These are phyloP conservation scores for Achaetomium macrosporum DNA, from an alignment of 2,329 filamentous ascomycete species.

Conservation along the genomic window DNA sequence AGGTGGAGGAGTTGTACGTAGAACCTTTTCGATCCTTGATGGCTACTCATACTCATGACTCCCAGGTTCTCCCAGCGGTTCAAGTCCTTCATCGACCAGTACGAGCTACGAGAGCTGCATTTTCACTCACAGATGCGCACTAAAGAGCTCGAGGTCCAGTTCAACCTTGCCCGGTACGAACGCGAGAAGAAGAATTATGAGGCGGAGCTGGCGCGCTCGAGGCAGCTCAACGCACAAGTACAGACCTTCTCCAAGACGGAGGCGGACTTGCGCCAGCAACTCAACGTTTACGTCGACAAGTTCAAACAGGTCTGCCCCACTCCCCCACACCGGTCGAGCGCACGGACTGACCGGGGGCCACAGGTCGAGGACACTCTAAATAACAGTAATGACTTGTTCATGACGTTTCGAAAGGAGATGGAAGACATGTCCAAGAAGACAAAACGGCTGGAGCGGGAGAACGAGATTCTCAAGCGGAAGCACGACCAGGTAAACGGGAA, in stretches of 20 bases:
- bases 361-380: conserved; percentile 98
- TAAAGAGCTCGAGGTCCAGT: conserved; percentile 93
- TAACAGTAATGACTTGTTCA: conserved; percentile 94
- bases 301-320: conserved; percentile 83
- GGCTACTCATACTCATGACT: conserved; percentile 33
- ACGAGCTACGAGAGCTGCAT: conserved; percentile 89
- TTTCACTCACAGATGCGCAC: conserved; percentile 88
- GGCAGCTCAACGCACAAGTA: conserved; percentile 84
- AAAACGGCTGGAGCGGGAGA: conserved; percentile 93
- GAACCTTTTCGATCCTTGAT: neutral
- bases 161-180: conserved; percentile 81
- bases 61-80: conserved; percentile 75
- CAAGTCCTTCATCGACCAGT: conserved; percentile 94
- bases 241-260: conserved; percentile 96
- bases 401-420: conserved; percentile 98
- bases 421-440: conserved; percentile 99
- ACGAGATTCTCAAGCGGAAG: conserved; percentile 82
- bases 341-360: conserved; percentile 14
- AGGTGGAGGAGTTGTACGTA: conserved; percentile 80
- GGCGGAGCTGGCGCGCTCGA: conserved; percentile 69
- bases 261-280: conserved; percentile 83
- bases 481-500: conserved; percentile 91
- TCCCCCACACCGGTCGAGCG: conserved; percentile 24
- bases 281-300: conserved; percentile 98
- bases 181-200: conserved; percentile 86